Base-by-base conservation (phyloP, 2,329 filamentous ascomycete species). In the Purpureocillium takamizusanense region DNA sequence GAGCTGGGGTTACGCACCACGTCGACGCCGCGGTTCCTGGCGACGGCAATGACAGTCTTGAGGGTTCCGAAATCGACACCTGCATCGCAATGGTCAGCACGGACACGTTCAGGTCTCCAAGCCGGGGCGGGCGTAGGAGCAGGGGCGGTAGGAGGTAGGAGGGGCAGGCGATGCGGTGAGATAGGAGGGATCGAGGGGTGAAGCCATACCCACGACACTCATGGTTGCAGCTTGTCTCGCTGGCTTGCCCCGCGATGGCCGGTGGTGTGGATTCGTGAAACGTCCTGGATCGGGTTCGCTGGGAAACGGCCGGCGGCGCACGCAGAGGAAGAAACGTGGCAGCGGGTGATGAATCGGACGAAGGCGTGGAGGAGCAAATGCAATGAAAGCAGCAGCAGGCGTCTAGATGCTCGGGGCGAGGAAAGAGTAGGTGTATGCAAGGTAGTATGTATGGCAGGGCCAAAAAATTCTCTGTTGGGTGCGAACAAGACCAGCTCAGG, bases 1-100 rank as follows among this genome's bases (percentile, higher is more conserved):
- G 21, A 25, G 21, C 12, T 25, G 21, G 5, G 21, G 5, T 4
- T 60, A 92, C 88, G 61, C 77, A 95, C 88, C 63, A 98, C 92
- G 74, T 98, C 92, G 65, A 98, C 92, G 70, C 92, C 92, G 64
- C 94, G 89, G 69, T 97, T 97, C 65, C 92, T 81, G 61, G 92
- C 92, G 66, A 97, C 90, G 63, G 90, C 90, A 68, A 97, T 85
- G 60, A 94, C 89, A 63, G 90, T 95, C 78, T 94, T 95, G 64
- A 94, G 81, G 52, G 87, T 87, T 72, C 90, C 90, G 70, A 97
- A 83, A 78, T 97, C 90, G 67, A 94, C 79, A 67, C 88, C 88
- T 77, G 39, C n/a, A 27, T n/a, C 27, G 18, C 38, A 37, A 33
- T 28, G 33, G 44, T 56, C 46, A 47, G 38, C 33, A 31, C 41